Evolutionary conservation across 805 yeast species (phyloP).

Genomic region (Hanseniaspora taiwanica): DNA sequence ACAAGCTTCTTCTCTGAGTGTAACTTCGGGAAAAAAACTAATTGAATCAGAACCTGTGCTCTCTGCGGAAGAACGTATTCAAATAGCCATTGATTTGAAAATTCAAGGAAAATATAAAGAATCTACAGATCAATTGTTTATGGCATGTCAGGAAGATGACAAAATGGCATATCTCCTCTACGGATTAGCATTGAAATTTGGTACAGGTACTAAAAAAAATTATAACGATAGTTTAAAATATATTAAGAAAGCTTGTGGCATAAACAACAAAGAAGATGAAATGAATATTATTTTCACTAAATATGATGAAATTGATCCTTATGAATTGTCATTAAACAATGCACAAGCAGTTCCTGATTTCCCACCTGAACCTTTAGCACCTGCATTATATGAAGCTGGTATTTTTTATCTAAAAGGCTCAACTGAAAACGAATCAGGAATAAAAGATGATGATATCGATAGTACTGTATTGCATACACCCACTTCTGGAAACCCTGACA

Average conservation of each 20-base stretch:
- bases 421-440: too few relatives aligned
- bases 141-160: constrained; percentile 49
- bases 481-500: too few relatives aligned
- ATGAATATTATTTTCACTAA: constrained; percentile 7
- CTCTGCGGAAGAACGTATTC: constrained; percentile 2
- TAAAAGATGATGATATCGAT: too few relatives aligned
- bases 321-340: constrained; percentile 15
- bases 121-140: constrained; percentile 53
- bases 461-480: too few relatives aligned
- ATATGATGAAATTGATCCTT: constrained; percentile 23
- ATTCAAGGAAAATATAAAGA: constrained; percentile 50
- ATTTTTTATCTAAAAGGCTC: constrained; percentile 41
- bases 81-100: constrained; percentile 34
- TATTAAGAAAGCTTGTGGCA: constrained; percentile 40
- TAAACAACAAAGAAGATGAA: constrained; percentile 17
- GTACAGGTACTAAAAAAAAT: constrained; percentile 54
- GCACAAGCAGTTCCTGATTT: constrained; percentile 20
- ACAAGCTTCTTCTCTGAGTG: not conserved
- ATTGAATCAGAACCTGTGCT: not conserved
- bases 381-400: constrained; percentile 51
- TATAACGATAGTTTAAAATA: constrained; percentile 42
- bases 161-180: constrained; percentile 57
- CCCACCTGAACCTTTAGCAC: constrained; percentile 31
- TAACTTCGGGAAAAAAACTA: not conserved
- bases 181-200: constrained; percentile 52